Conservation (phyloP, 768 basidiomycete genomes). For the Boletus rubroflammeus region DNA sequence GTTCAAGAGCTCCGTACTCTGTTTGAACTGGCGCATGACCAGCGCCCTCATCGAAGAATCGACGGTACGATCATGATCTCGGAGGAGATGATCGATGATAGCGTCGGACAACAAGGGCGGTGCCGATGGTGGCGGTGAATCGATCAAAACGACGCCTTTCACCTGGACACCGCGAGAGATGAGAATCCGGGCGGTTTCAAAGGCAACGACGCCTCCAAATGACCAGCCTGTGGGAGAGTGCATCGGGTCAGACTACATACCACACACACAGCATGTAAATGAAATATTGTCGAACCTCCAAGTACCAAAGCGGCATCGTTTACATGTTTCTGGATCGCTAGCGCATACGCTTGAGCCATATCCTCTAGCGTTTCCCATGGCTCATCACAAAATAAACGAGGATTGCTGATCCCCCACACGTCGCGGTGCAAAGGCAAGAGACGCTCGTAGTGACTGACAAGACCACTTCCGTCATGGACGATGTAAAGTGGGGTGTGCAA, state of each 20-base stretch:
- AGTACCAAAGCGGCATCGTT: slow-evolving; percentile 42
- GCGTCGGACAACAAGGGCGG: slow-evolving; percentile 49
- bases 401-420: slow-evolving; percentile 63
- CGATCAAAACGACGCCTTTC: slow-evolving; percentile 61
- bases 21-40: slow-evolving; percentile 47
- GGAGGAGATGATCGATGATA: slow-evolving; percentile 47
- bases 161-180: slow-evolving; percentile 37
- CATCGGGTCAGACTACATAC: not conserved
- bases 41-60: slow-evolving; percentile 34
- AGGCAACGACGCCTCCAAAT: slow-evolving; percentile 71
- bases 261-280: not conserved
- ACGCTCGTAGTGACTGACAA: slow-evolving; percentile 48
- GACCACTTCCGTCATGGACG: slow-evolving; percentile 72
- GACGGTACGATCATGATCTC: slow-evolving; percentile 27
- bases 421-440: slow-evolving; percentile 45
- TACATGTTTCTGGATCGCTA: slow-evolving; percentile 34
- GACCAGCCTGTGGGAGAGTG: slow-evolving; percentile 57
- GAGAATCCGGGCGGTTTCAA: slow-evolving; percentile 57
- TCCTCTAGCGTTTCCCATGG: slow-evolving; percentile 47
- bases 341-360: slow-evolving; percentile 53
- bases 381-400: slow-evolving; percentile 41
- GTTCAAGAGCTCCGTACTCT: slow-evolving; percentile 45
- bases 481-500: slow-evolving; percentile 49
- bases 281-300: slow-evolving; percentile 45
- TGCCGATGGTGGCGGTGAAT: slow-evolving; percentile 57